Evolutionary conservation across 257 asterid genomes (phyloP).

Genomic region (Orobanche coerulescens): DNA sequence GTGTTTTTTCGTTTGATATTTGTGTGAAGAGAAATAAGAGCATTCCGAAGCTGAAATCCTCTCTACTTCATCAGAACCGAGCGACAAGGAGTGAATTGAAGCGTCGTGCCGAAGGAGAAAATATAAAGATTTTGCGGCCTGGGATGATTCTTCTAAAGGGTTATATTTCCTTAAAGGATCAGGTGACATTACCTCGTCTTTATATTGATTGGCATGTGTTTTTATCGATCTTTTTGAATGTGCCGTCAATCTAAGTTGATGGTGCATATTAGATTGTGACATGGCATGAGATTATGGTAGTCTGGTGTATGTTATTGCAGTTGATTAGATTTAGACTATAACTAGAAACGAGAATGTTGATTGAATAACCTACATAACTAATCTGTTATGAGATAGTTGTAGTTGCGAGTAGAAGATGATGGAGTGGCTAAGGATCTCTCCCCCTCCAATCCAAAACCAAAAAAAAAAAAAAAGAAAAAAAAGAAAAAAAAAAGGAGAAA

Average conservation of each 20-base stretch:
- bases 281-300: neutral
- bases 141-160: slow-evolving; percentile 72
- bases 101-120: slow-evolving; percentile 28
- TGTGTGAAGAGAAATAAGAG: slow-evolving; percentile 29
- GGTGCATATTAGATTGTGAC: neutral
- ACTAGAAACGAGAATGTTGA: neutral
- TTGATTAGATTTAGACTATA: slow-evolving; percentile 2
- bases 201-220: neutral
- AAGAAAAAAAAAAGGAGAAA: neutral
- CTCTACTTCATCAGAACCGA: slow-evolving; percentile 39
- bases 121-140: slow-evolving; percentile 33
- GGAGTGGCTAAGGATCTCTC: too few species aligned
- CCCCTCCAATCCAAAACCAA: too few species aligned
- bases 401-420: neutral
- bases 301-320: slow-evolving; percentile 2
- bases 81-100: slow-evolving; percentile 40
- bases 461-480: neutral
- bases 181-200: slow-evolving; percentile 35
- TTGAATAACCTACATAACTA: neutral
- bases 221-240: neutral
- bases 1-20: slow-evolving; percentile 39
- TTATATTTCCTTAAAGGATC: slow-evolving; percentile 44
- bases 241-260: neutral
- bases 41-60: slow-evolving; percentile 29
- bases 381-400: neutral